A percentile compares a stretch with the other conserved stretches of the same genome.
phyloP scores from a whole-genome alignment of 2,329 filamentous ascomycete genomes.

The Sarocladium oryzae region DNA sequence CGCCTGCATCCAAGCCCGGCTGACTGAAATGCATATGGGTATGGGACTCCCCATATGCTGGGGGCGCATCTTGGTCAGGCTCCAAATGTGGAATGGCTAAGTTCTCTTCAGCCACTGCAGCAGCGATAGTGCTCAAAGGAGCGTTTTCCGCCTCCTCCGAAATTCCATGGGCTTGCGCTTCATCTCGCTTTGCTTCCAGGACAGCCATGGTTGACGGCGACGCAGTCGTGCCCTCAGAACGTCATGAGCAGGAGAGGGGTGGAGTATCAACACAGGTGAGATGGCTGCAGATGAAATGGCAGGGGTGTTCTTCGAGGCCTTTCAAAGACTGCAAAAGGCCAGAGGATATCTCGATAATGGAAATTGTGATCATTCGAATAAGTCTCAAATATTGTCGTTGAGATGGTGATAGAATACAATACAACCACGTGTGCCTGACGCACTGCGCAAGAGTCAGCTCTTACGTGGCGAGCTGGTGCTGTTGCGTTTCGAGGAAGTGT shows the following conservation, averaged over 20 bases:
- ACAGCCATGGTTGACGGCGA: neutral
- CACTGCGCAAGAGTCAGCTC: too few relatives aligned
- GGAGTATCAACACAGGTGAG: neutral
- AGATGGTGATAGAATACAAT: neutral
- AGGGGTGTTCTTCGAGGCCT: too few relatives aligned
- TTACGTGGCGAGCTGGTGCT: too few relatives aligned
- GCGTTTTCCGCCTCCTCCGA: neutral
- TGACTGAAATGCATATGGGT: constrained; percentile 54
- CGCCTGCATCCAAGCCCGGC: constrained; percentile 56
- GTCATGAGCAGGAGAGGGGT: neutral
- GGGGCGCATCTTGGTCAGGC: constrained; percentile 35
- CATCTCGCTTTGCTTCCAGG: neutral
- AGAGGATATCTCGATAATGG: too few relatives aligned
- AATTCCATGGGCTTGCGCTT: neutral
- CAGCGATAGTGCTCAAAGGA: neutral
- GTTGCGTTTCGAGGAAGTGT: too few relatives aligned
- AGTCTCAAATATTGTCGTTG: too few relatives aligned
- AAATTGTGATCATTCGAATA: too few relatives aligned
- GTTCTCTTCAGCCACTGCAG: constrained; percentile 15
- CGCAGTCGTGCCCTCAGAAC: neutral
- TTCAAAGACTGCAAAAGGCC: too few relatives aligned
- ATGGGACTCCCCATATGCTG: constrained; percentile 52
- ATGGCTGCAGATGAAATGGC: neutral
- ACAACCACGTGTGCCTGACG: too few relatives aligned
- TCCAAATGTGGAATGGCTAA: constrained; percentile 24